Percentiles rank a stretch among this genome's conserved stretches.
Conservation (phyloP, 441 rosid genomes). For the Melastoma candidum region DNA sequence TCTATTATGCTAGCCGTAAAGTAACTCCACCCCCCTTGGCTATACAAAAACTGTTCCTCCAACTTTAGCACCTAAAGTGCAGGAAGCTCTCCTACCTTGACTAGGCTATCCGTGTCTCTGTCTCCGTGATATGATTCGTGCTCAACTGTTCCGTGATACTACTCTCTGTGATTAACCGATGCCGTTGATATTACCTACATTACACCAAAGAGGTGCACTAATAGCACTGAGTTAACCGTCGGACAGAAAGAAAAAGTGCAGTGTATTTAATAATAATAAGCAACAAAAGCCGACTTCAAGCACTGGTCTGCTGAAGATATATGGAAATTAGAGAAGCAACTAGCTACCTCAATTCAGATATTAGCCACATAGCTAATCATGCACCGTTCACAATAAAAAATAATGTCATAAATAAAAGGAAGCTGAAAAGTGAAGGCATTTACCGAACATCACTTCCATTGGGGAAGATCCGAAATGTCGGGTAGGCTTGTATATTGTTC, state of each 20-base stretch:
- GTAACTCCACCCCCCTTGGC: no score
- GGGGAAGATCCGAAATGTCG: conserved; percentile 93
- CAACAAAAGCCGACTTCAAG: no score
- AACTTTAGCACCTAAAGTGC: no score
- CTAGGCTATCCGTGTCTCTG: conserved; percentile 91
- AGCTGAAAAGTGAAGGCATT: conserved; percentile 12
- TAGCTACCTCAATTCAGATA: neutral
- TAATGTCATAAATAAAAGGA: neutral
- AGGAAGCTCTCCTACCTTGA: conserved; percentile 40
- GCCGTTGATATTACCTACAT: neutral
- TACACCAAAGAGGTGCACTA: neutral
- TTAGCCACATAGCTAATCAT: neutral
- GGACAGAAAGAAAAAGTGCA: no score
- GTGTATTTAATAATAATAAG: no score
- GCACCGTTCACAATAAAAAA: neutral
- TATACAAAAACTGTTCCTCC: no score
- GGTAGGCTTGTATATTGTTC: conserved; percentile 95
- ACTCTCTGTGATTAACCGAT: conserved; percentile 48
- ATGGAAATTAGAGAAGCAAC: no score
- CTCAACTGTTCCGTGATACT: conserved; percentile 80
- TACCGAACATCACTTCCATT: conserved; percentile 88
- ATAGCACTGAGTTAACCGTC: no score
- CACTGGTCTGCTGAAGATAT: no score
- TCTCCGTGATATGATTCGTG: conserved; percentile 99
- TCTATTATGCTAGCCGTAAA: neutral